Evolutionary conservation across 805 yeast species (phyloP), one percentile per base, ranked within the genome.

Genomic region (Yamadazyma olivae): DNA sequence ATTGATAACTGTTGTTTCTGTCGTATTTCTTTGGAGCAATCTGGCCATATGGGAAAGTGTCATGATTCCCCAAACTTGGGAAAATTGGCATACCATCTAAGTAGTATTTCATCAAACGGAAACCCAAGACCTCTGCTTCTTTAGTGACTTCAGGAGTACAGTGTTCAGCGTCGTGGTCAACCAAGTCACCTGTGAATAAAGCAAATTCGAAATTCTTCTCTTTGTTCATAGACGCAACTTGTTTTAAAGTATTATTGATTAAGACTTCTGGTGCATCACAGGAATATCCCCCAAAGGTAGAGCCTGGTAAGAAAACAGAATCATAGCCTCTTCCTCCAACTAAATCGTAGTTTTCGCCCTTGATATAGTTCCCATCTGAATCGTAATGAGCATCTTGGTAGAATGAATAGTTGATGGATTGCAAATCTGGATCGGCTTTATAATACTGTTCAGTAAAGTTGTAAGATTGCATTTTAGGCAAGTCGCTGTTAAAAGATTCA

Each of bases 101-200:
- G 46, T 48, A 66, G 36, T 59, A 57, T 40, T 81, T 81, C 67
- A 81, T 64, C 40, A 79, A 71, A 12, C 67, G 74, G 29, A 83
- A 86, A 43, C 83, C 79, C 51, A 64, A 82, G 36, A 88, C 79
- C 36, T 83, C 95, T 6, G 82, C 81, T 6, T 71, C 85, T 6
- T 69, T 86, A 42, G 85, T 89, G 40, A 77, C 74, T 27, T 79
- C 84, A 30, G 74, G 64, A 32, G 72, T 71, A 49, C 71, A 67
- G 31, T 68, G 65, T 9, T 63, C 50, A 38, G 72, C 77, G 46
- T 75, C 80, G 50, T 82, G 90, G 53, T 82, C 88, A 36, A 81
- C 82, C 52, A 81, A 65, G 50, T 82, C 90, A 38, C 89, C 89
- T 4, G 88, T 82, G 65, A 82, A 82, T 25, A 82, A 56, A 2